A percentile compares a stretch with the other conserved stretches of the same genome.
These are phyloP conservation scores for Pleurotus eryngii DNA, from an alignment of 768 basidiomycete genomes.

Conservation along the genomic window DNA sequence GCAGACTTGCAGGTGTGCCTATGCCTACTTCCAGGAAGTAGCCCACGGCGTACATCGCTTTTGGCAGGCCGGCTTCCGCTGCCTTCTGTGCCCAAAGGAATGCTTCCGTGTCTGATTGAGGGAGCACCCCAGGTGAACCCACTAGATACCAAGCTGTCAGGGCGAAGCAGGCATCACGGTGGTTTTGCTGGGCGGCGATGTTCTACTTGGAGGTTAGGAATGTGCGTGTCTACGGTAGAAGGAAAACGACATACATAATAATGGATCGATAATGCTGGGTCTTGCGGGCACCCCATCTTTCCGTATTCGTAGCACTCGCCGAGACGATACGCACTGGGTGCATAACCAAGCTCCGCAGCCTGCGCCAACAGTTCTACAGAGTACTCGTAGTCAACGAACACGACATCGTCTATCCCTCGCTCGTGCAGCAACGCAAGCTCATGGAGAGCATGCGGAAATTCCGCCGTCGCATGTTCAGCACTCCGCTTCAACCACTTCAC, in stretches of 20 bases:
- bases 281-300: slow-evolving; percentile 96
- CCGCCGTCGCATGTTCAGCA: slow-evolving; percentile 89
- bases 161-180: slow-evolving; percentile 96
- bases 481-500: slow-evolving; percentile 99
- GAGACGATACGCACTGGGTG: slow-evolving; percentile 90
- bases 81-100: slow-evolving; percentile 97
- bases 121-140: slow-evolving; percentile 94
- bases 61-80: slow-evolving; percentile 85
- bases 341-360: slow-evolving; percentile 93
- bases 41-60: slow-evolving; percentile 97
- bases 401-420: slow-evolving; percentile 95
- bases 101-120: slow-evolving; percentile 98
- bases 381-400: slow-evolving; percentile 96
- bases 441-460: slow-evolving; percentile 95
- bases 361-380: slow-evolving; percentile 92
- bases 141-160: slow-evolving; percentile 99
- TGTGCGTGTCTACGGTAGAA: background rate
- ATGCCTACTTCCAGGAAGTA: slow-evolving; percentile 98
- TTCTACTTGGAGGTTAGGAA: slow-evolving; percentile 51
- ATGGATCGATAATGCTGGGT: slow-evolving; percentile 95
- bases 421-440: slow-evolving; percentile 93
- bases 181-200: slow-evolving; percentile 96
- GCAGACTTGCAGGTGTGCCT: slow-evolving; percentile 63
- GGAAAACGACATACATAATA: slow-evolving; percentile 77
- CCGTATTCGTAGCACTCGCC: slow-evolving; percentile 99